Evolutionary conservation across 1,284 basidiomycete species (phyloP).

Genomic region (Tilletiopsis washingtonensis): DNA sequence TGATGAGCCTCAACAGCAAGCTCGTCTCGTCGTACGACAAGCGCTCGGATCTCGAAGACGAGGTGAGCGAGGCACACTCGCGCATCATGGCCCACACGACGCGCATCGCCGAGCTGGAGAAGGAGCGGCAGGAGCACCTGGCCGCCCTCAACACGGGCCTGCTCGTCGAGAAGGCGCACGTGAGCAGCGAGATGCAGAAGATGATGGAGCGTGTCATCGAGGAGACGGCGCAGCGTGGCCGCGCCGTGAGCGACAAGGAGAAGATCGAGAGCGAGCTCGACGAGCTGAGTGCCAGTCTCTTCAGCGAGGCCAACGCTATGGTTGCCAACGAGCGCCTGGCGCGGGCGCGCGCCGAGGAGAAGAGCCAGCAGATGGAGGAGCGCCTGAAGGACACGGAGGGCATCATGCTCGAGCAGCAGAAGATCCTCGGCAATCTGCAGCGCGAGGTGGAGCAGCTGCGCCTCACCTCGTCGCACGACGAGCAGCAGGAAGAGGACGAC

Average conservation of each 20-base stretch:
- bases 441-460: conserved; percentile 65
- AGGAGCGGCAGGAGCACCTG: conserved; percentile 51
- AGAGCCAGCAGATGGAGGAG: conserved; percentile 69
- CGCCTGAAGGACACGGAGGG: conserved; percentile 77
- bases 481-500: conserved; percentile 2
- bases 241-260: conserved; percentile 65
- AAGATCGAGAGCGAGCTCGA: conserved; percentile 60
- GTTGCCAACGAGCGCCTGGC: conserved; percentile 76
- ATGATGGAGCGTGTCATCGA: conserved; percentile 90
- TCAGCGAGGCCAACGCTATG: conserved; percentile 51
- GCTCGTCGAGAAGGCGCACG: conserved; percentile 80
- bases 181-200: conserved; percentile 81
- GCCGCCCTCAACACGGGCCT: conserved; percentile 60
- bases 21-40: conserved; percentile 85
- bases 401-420: conserved; percentile 43
- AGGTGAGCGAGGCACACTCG: conserved; percentile 66
- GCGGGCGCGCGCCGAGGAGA: conserved; percentile 68
- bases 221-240: conserved; percentile 80
- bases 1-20: conserved; percentile 81
- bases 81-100: conserved; percentile 55
- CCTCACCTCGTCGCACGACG: too few relatives aligned
- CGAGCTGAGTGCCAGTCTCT: conserved; percentile 71
- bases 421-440: conserved; percentile 69
- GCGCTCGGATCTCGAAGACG: conserved; percentile 86
- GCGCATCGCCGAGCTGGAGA: conserved; percentile 53